Conservation (phyloP, 352 stramenopile species). For the Globisporangium viniferum region DNA sequence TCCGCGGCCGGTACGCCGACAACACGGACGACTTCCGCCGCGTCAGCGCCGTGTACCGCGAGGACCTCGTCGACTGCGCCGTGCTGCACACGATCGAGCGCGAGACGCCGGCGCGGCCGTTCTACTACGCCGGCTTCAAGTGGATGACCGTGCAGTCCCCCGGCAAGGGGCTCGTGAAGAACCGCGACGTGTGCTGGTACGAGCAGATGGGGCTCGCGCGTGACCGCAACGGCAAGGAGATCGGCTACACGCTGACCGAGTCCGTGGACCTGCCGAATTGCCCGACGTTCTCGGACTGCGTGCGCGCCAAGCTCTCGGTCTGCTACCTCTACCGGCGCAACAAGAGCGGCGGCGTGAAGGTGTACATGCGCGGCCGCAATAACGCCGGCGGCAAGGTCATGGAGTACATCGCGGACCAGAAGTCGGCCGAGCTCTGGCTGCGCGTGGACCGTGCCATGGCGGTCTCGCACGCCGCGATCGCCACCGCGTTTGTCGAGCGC, state of each 20-base stretch:
- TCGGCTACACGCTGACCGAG: slow-evolving; percentile 75
- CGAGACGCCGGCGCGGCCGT: slow-evolving; percentile 43
- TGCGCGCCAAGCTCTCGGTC: slow-evolving; percentile 65
- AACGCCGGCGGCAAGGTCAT: slow-evolving; percentile 66
- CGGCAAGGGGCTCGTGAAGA: slow-evolving; percentile 71
- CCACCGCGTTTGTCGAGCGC: slow-evolving; percentile 53
- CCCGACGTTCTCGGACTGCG: slow-evolving; percentile 58
- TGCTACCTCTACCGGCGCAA: slow-evolving; percentile 77
- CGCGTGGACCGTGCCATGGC: slow-evolving; percentile 51
- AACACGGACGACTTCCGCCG: slow-evolving; percentile 64
- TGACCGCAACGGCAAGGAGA: slow-evolving; percentile 75
- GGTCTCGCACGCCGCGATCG: slow-evolving; percentile 51
- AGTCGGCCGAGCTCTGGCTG: slow-evolving; percentile 73
- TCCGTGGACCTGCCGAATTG: slow-evolving; percentile 71
- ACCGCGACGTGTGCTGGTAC: slow-evolving; percentile 79
- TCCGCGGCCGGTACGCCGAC: slow-evolving; percentile 74
- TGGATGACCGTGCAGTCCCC: slow-evolving; percentile 77
- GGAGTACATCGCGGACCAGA: slow-evolving; percentile 69
- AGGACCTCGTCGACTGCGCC: slow-evolving; percentile 75
- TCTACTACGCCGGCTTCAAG: slow-evolving; percentile 79
- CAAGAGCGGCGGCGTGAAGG: slow-evolving; percentile 67
- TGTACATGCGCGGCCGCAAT: slow-evolving; percentile 78
- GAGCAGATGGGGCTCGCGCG: slow-evolving; percentile 65
- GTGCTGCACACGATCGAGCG: slow-evolving; percentile 63
- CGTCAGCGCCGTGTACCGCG: slow-evolving; percentile 69